These are phyloP conservation scores for Penicillium tannophilum DNA, from an alignment of 495 filamentous ascomycete species.

Conservation along the genomic window DNA sequence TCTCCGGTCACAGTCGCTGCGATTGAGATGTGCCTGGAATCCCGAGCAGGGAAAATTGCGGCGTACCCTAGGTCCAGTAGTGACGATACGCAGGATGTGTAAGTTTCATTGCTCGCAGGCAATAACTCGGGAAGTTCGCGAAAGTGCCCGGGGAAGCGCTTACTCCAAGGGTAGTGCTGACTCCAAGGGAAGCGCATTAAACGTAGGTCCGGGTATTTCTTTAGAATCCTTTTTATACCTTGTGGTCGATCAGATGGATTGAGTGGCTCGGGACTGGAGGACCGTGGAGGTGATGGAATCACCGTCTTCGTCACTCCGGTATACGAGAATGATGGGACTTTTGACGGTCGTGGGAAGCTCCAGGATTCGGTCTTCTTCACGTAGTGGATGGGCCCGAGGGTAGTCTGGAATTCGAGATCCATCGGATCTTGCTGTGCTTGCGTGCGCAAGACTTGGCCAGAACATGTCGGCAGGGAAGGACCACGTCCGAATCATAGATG, in stretches of 20 bases:
- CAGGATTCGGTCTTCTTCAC: conserved; percentile 54
- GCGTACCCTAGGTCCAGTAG: conserved; percentile 50
- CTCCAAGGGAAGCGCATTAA: conserved; percentile 8
- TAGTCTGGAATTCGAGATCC: conserved; percentile 55
- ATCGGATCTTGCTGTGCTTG: conserved; percentile 56
- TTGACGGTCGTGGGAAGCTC: conserved; percentile 53
- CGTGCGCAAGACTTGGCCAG: conserved; percentile 27
- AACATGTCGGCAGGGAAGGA: conserved; percentile 37
- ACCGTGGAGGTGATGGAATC: conserved; percentile 26
- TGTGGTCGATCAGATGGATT: conserved; percentile 12
- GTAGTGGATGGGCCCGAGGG: conserved; percentile 50
- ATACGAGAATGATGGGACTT: conserved; percentile 30
- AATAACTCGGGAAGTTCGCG: not conserved
- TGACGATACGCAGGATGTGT: conserved; percentile 37
- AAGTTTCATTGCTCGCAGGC: conserved; percentile 15
- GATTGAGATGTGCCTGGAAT: conserved; percentile 41
- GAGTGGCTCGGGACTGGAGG: conserved; percentile 14
- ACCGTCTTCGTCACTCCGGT: conserved; percentile 38
- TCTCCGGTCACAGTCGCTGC: conserved; percentile 46
- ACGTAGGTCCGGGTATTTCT: conserved; percentile 41
- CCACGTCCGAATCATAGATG: not conserved
- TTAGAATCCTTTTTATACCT: conserved; percentile 24
- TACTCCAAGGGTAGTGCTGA: no score
- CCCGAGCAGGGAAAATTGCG: conserved; percentile 27
- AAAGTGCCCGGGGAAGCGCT: no score